A percentile compares a stretch with the other conserved stretches of the same genome.
Evolutionary conservation across 2,329 filamentous ascomycete genomes (phyloP).

Genomic region (Alternaria dauci): DNA sequence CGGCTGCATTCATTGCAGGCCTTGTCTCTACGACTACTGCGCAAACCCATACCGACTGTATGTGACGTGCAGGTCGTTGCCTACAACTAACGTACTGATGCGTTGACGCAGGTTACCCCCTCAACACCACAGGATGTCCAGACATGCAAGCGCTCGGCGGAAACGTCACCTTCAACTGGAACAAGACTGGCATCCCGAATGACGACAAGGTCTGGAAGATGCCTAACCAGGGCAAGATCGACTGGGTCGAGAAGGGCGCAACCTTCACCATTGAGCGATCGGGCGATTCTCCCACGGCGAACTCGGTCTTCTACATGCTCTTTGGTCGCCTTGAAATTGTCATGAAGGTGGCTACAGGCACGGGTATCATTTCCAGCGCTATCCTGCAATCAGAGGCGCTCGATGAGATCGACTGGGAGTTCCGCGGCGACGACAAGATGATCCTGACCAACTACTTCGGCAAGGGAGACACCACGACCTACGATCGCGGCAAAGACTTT

Average conservation of each 20-base stretch:
- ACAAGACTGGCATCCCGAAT: slow-evolving; percentile 58
- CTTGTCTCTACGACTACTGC: slow-evolving; percentile 62
- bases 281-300: slow-evolving; percentile 79
- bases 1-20: slow-evolving; percentile 48
- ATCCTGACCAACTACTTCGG: slow-evolving; percentile 64
- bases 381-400: slow-evolving; percentile 62
- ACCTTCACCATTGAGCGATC: slow-evolving; percentile 74
- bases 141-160: slow-evolving; percentile 75
- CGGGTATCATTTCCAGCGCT: slow-evolving; percentile 60
- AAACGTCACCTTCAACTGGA: slow-evolving; percentile 60
- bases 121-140: slow-evolving; percentile 72
- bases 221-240: slow-evolving; percentile 70
- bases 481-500: slow-evolving; percentile 56
- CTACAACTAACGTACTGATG: not conserved
- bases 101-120: slow-evolving; percentile 68
- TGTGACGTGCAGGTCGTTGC: not conserved
- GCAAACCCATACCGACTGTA: slow-evolving; percentile 75
- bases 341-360: slow-evolving; percentile 58
- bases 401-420: slow-evolving; percentile 65
- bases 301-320: slow-evolving; percentile 66
- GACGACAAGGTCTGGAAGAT: slow-evolving; percentile 64
- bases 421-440: slow-evolving; percentile 50
- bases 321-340: slow-evolving; percentile 62
- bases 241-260: slow-evolving; percentile 70
- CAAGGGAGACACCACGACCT: slow-evolving; percentile 63